Evolutionary conservation across 257 asterid species (phyloP).

Genomic region (Anisodus tanguticus): DNA sequence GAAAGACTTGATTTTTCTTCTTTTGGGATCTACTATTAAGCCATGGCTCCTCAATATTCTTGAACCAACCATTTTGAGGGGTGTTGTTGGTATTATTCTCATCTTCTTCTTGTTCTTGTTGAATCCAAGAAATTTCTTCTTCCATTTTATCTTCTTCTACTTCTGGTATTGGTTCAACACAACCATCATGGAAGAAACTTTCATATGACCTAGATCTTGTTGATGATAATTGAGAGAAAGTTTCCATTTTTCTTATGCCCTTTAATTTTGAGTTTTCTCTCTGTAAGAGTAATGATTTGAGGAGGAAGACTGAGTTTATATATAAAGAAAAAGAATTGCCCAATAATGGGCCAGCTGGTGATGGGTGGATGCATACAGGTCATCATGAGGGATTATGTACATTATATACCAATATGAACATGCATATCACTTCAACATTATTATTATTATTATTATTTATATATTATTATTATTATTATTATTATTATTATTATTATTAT

Average conservation of each 20-base stretch:
- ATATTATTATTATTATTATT: not conserved
- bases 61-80: constrained; percentile 32
- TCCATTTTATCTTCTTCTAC: constrained; percentile 25
- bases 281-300: constrained; percentile 25
- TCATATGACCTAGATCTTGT: constrained; percentile 36
- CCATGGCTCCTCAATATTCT: constrained; percentile 28
- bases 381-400: not conserved
- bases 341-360: constrained; percentile 29
- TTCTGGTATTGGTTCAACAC: constrained; percentile 4
- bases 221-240: constrained; percentile 2
- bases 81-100: constrained; percentile 1
- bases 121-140: not conserved
- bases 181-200: constrained; percentile 27
- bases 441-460: not conserved
- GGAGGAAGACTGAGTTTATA: constrained; percentile 24
- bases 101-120: constrained; percentile 20
- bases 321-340: constrained; percentile 21
- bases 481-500: not conserved
- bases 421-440: constrained; percentile 24
- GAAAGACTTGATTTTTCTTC: constrained; percentile 40
- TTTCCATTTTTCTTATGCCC: constrained; percentile 2
- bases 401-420: not conserved
- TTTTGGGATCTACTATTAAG: constrained; percentile 28
- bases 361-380: constrained; percentile 29
- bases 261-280: not conserved